These are phyloP conservation scores for Amphirosellinia nigrospora DNA, from an alignment of 495 filamentous ascomycete genomes.

Conservation along the genomic window DNA sequence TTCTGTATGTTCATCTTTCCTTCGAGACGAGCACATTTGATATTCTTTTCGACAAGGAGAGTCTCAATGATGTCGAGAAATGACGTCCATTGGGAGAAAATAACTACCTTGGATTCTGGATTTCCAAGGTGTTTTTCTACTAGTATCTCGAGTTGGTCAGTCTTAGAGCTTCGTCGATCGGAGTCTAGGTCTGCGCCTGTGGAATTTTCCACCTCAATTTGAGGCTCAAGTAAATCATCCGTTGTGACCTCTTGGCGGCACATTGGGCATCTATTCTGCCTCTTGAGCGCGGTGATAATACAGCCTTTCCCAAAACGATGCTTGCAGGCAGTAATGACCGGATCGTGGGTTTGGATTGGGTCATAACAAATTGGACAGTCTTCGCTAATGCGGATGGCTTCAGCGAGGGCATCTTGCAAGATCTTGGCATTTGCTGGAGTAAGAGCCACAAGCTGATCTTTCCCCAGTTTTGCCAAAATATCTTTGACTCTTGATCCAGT, in stretches of 20 bases:
- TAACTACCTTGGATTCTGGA: slow-evolving; percentile 76
- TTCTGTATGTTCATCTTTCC: slow-evolving; percentile 73
- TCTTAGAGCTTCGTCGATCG: slow-evolving; percentile 77
- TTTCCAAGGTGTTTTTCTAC: slow-evolving; percentile 73
- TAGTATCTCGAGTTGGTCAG: slow-evolving; percentile 81
- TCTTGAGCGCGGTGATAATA: slow-evolving; percentile 78
- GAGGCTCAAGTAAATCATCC: slow-evolving; percentile 68
- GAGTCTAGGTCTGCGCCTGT: slow-evolving; percentile 60
- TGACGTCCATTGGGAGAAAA: slow-evolving; percentile 94
- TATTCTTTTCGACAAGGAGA: slow-evolving; percentile 65
- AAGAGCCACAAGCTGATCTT: slow-evolving; percentile 68
- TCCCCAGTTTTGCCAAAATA: slow-evolving; percentile 69
- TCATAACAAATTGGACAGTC: slow-evolving; percentile 87
- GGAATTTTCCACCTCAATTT: slow-evolving; percentile 52
- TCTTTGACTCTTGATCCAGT: slow-evolving; percentile 75
- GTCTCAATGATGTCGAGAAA: slow-evolving; percentile 82
- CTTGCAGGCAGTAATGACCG: slow-evolving; percentile 88
- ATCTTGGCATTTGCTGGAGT: slow-evolving; percentile 75
- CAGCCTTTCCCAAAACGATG: slow-evolving; percentile 80
- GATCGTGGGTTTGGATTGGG: slow-evolving; percentile 67
- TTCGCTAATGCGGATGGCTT: slow-evolving; percentile 82
- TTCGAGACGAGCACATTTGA: slow-evolving; percentile 79
- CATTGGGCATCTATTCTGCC: slow-evolving; percentile 85
- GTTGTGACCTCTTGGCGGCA: slow-evolving; percentile 76
- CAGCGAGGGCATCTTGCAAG: slow-evolving; percentile 77